Base-by-base conservation (phyloP, 2,329 filamentous ascomycete species). In the Phoma sp. region DNA sequence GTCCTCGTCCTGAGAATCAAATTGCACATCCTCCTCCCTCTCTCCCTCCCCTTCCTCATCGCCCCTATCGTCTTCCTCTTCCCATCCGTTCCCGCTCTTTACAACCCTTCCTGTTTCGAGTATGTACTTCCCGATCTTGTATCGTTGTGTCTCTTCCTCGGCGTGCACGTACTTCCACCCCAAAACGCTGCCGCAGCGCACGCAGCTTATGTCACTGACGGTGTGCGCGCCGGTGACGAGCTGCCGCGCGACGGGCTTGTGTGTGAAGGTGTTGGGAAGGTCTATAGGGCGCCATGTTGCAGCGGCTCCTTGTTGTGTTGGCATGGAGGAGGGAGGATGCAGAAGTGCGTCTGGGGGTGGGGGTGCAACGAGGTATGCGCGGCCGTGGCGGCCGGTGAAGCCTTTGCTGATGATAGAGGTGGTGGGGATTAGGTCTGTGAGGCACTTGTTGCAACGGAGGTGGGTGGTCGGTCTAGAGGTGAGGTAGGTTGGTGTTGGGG, bases 61-160 rank as follows among this genome's bases (percentile, higher is more conserved):
- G 1, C 7, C 33, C 10, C 7, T 18, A 6, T 30, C 14, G 14
- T 4, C 68, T 7, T 61, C 67, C 56, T 86, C 10, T 33, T 13
- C 84, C 85, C 85, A 87, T 18, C 72, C 79, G 14, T 78, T 75
- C 0, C 27, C 42, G 13, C 75, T 75, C 27, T 77, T 72, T 23
- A 77, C 79, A 7, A 85, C 80, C 47, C 80, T 75, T 69, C 81
- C 83, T 38, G 83, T 86, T 70, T 88, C 85, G 25, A 88, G 70
- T 25, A 88, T 88, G 59, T 84, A 87, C 66, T 87, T 87, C n/a
- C 85, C 85, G 2, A 87, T 82, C 65, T 88, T 88, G 65, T 88
- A 88, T 50, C 79, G 76, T 71, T 88, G 85, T 9, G 71, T 75
- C 54, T 86, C 84, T 59, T 87, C 83, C 55, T 84, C 83, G 0